These are phyloP conservation scores for Endocarpon pusillum DNA, from an alignment of 495 filamentous ascomycete species.

Conservation along the genomic window DNA sequence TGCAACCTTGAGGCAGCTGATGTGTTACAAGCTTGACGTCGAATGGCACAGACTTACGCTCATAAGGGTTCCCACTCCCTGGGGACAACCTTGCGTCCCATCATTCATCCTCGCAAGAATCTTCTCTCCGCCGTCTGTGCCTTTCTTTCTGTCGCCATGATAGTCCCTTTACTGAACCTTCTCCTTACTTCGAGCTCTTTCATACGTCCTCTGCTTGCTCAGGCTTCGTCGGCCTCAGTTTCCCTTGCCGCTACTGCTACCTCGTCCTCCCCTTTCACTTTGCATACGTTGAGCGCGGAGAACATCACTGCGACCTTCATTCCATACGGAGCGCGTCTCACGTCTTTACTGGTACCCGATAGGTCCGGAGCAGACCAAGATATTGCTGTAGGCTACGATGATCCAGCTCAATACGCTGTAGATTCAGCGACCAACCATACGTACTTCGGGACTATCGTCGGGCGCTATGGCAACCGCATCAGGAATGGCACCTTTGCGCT, in stretches of 20 bases:
- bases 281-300: conserved; percentile 55
- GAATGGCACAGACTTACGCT: too few species aligned
- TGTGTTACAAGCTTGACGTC: too few species aligned
- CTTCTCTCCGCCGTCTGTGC: too few species aligned
- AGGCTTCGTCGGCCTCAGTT: conserved; percentile 8
- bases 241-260: conserved; percentile 3
- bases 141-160: too few species aligned
- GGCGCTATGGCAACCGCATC: conserved; percentile 76
- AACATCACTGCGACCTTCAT: conserved; percentile 62
- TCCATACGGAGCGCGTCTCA: conserved; percentile 61
- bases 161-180: too few species aligned
- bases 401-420: conserved; percentile 49
- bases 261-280: conserved; percentile 25
- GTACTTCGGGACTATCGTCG: conserved; percentile 60
- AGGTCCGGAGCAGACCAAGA: conserved; percentile 45
- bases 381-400: conserved; percentile 64
- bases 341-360: conserved; percentile 58
- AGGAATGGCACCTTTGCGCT: conserved; percentile 68
- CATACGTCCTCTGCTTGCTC: conserved; percentile 17
- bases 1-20: too few species aligned
- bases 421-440: conserved; percentile 51
- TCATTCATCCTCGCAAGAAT: too few species aligned
- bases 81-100: too few species aligned
- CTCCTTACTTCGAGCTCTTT: too few species aligned
- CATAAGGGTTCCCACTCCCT: too few species aligned